Conservation (phyloP, 495 filamentous ascomycete genomes). For the Penicillium antarcticum region DNA sequence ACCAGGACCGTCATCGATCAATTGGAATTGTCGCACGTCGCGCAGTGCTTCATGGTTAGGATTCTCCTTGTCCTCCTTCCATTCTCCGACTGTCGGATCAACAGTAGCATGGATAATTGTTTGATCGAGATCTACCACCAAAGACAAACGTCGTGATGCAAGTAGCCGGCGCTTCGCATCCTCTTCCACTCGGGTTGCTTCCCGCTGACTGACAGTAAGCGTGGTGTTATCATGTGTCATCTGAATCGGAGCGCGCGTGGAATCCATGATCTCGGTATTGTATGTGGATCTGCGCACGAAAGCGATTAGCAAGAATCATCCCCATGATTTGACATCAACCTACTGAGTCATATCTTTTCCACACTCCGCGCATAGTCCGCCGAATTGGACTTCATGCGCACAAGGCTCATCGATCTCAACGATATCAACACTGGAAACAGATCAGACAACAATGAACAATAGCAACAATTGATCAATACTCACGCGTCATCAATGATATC, state of each 20-base stretch:
- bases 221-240: conserved; percentile 88
- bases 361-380: conserved; percentile 84
- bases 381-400: conserved; percentile 85
- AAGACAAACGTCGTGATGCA: conserved; percentile 72
- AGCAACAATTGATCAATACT: conserved; percentile 6
- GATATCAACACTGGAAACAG: conserved; percentile 47
- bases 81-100: conserved; percentile 93
- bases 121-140: conserved; percentile 97
- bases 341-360: conserved; percentile 96
- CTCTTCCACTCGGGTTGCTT: conserved; percentile 78
- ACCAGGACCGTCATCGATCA: conserved; percentile 76
- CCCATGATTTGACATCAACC: conserved; percentile 12
- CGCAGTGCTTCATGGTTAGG: conserved; percentile 90
- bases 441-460: conserved; percentile 11
- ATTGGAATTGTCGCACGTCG: conserved; percentile 80
- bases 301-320: background rate
- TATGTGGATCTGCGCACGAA: conserved; percentile 47
- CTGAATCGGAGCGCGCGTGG: conserved; percentile 82
- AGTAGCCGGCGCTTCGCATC: conserved; percentile 82
- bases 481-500: conserved; percentile 58
- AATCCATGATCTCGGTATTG: conserved; percentile 55
- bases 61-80: conserved; percentile 82
- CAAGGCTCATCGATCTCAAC: conserved; percentile 88
- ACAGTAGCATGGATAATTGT: conserved; percentile 98
- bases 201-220: conserved; percentile 67